phyloP scores from a whole-genome alignment of 2,329 filamentous ascomycete species.

The Thielaviopsis cerberus region DNA sequence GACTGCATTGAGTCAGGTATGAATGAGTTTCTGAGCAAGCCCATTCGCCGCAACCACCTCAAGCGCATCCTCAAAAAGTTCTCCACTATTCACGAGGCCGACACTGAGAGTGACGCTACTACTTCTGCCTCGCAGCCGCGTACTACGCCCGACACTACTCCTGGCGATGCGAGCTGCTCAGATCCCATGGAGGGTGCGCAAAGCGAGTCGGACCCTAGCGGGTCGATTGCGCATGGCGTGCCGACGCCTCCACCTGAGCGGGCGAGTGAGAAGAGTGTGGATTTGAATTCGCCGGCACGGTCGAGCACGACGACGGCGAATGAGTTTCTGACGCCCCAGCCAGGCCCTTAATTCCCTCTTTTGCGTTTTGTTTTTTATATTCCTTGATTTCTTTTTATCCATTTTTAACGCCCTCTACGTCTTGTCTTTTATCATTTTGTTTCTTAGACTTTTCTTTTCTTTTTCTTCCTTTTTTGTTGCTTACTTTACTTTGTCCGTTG shows the following conservation, averaged over 20 bases:
- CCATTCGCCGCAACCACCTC: conserved; percentile 63
- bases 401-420: conserved; percentile 9
- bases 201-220: not conserved
- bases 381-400: conserved; percentile 4
- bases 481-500: not conserved
- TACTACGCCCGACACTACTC: not conserved
- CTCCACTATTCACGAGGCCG: conserved; percentile 54
- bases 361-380: conserved; percentile 1
- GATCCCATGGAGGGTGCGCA: not conserved
- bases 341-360: not conserved
- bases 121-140: not conserved
- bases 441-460: conserved; percentile 6
- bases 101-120: not conserved
- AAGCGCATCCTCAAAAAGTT: conserved; percentile 77
- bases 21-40: conserved; percentile 68
- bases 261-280: conserved; percentile 8
- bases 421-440: conserved; percentile 13
- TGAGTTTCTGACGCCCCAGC: not conserved
- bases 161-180: conserved; percentile 2
- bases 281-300: not conserved
- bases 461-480: conserved; percentile 1
- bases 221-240: conserved; percentile 8
- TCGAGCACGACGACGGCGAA: not conserved
- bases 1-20: conserved; percentile 79
- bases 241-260: conserved; percentile 10